Percentiles rank a stretch among this genome's conserved stretches.
phyloP scores from a whole-genome alignment of 169 alveolate species.

The Sarcocystis neurona region DNA sequence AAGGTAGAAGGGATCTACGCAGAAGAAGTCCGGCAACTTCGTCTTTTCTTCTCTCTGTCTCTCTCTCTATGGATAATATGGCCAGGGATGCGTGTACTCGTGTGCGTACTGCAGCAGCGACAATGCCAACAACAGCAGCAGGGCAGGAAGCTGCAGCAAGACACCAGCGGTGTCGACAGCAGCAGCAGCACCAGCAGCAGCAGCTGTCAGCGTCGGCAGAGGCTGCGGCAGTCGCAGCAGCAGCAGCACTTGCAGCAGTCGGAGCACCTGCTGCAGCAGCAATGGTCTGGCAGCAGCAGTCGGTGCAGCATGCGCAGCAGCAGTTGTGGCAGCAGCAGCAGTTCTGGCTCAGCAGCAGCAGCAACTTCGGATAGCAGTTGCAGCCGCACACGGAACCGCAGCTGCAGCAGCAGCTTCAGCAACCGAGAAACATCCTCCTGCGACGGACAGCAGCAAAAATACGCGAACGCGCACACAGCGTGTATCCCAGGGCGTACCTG shows the following conservation, averaged over 20 bases:
- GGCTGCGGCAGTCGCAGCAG: too few species aligned
- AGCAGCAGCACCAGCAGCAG: background rate
- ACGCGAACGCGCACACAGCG: background rate
- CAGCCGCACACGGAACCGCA: background rate
- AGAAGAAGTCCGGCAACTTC: background rate
- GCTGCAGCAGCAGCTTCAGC: background rate
- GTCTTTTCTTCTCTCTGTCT: background rate
- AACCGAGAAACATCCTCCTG: background rate
- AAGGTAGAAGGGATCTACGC: background rate
- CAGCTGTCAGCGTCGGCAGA: too few species aligned
- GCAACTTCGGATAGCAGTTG: too few species aligned
- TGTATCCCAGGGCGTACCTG: conserved; percentile 28
- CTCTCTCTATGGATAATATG: background rate
- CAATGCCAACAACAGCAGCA: background rate
- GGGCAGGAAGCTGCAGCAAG: background rate
- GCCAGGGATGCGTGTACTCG: background rate
- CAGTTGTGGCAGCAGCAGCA: too few species aligned
- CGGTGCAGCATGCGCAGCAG: background rate
- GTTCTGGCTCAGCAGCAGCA: too few species aligned
- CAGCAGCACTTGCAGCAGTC: background rate
- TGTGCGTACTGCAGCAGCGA: background rate
- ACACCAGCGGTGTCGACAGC: background rate
- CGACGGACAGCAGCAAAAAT: background rate
- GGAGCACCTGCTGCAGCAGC: background rate
- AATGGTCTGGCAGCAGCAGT: too few species aligned